These are phyloP conservation scores for Sisymbrium altissimum DNA, from an alignment of 345 rosid genomes.

Conservation along the genomic window DNA sequence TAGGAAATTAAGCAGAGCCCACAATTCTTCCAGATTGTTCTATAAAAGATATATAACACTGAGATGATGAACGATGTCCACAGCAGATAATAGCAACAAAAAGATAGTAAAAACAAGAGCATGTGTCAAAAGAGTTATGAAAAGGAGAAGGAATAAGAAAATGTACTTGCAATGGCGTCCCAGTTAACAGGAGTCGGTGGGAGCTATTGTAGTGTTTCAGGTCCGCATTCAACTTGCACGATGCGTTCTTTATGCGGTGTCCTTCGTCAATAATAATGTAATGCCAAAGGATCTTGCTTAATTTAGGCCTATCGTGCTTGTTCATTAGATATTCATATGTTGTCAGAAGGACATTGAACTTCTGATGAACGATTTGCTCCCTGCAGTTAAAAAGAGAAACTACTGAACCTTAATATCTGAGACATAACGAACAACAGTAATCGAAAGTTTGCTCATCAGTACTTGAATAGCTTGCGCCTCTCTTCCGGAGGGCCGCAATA, in stretches of 20 bases:
- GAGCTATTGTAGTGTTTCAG: constrained; percentile 82
- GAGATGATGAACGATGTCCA: constrained; percentile 8
- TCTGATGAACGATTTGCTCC: constrained; percentile 83
- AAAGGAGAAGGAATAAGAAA: background rate
- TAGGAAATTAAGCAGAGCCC: constrained; percentile 93
- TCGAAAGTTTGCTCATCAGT: constrained; percentile 22
- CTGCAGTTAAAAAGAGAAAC: constrained; percentile 42
- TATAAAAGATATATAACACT: constrained; percentile 32
- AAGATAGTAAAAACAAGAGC: constrained; percentile 1
- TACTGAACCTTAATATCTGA: constrained; percentile 10
- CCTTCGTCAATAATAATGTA: constrained; percentile 96
- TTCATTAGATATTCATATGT: constrained; percentile 95
- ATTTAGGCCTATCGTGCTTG: constrained; percentile 93
- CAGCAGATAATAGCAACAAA: background rate
- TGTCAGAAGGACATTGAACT: constrained; percentile 86
- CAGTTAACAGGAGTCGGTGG: constrained; percentile 83
- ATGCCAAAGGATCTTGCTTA: constrained; percentile 87
- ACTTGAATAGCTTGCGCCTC: constrained; percentile 86
- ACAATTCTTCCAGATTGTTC: constrained; percentile 94
- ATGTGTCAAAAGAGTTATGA: background rate
- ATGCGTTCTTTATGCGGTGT: constrained; percentile 94
- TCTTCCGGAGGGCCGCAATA: constrained; percentile 92
- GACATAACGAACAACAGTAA: background rate
- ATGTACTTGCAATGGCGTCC: constrained; percentile 83
- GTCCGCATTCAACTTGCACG: constrained; percentile 95